Evolutionary conservation across 257 asterid genomes (phyloP).

Genomic region (Eustoma russellianum): DNA sequence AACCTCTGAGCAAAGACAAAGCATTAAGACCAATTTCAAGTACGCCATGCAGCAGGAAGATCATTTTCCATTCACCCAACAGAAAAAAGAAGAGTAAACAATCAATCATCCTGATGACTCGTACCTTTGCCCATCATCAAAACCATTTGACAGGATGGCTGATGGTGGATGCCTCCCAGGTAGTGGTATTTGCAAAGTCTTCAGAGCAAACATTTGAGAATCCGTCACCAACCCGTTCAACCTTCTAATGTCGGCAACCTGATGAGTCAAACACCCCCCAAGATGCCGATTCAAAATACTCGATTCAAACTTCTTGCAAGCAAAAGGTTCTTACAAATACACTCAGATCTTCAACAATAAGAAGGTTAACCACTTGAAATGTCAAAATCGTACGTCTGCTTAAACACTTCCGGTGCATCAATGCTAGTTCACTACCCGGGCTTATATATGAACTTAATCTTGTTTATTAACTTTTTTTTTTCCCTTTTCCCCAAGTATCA

Average conservation of each 20-base stretch:
- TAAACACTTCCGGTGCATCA: too few relatives aligned
- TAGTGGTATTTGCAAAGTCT: slow-evolving; percentile 63
- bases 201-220: slow-evolving; percentile 84
- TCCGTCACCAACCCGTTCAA: slow-evolving; percentile 77
- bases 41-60: too few relatives aligned
- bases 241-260: slow-evolving; percentile 82
- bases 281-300: not conserved
- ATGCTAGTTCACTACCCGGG: too few relatives aligned
- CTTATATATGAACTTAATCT: too few relatives aligned
- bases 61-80: not conserved
- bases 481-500: too few relatives aligned
- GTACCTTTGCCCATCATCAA: slow-evolving; percentile 14
- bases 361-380: too few relatives aligned
- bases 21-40: too few relatives aligned
- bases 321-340: not conserved
- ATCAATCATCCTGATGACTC: slow-evolving; percentile 9
- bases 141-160: slow-evolving; percentile 40
- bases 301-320: not conserved
- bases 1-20: too few relatives aligned
- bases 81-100: not conserved
- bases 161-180: slow-evolving; percentile 91
- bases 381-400: too few relatives aligned
- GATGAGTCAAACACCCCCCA: slow-evolving; percentile 7
- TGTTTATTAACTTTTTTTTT: not conserved
- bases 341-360: too few relatives aligned